phyloP scores from a whole-genome alignment of 805 yeast species.

The Candida insectorum region DNA sequence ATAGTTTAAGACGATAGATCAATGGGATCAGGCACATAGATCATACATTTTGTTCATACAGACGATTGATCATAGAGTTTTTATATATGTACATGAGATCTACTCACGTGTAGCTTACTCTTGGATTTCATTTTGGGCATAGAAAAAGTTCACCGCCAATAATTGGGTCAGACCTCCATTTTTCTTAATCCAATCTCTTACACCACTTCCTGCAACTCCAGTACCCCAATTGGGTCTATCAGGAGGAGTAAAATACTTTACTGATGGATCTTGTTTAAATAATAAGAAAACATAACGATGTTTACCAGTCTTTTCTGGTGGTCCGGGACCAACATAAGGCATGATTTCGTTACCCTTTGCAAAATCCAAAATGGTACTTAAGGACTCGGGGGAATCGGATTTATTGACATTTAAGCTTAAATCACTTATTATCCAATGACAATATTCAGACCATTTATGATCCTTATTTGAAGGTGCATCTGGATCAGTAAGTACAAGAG shows the following conservation, averaged over 20 bases:
- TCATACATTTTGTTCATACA: neutral
- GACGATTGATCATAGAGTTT: neutral
- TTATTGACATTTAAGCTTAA: constrained; percentile 33
- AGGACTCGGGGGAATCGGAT: constrained; percentile 18
- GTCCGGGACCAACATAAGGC: constrained; percentile 79
- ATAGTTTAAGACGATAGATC: constrained; percentile 28
- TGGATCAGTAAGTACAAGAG: constrained; percentile 84
- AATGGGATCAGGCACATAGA: neutral
- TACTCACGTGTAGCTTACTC: too few relatives aligned
- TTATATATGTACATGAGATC: too few relatives aligned
- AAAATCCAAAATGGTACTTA: constrained; percentile 30
- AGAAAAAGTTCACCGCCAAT: constrained; percentile 77
- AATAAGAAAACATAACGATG: constrained; percentile 83
- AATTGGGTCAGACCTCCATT: constrained; percentile 54
- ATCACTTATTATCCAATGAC: constrained; percentile 68
- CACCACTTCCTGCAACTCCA: constrained; percentile 77
- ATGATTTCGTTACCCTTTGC: constrained; percentile 41
- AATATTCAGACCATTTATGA: constrained; percentile 83
- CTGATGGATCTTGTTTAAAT: constrained; percentile 59
- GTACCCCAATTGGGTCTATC: constrained; percentile 84
- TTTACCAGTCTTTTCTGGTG: constrained; percentile 82
- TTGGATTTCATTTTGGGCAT: constrained; percentile 56
- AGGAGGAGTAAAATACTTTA: constrained; percentile 39
- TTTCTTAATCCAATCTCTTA: constrained; percentile 65
- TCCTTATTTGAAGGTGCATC: constrained; percentile 87